These are phyloP conservation scores for Capronia epimyces DNA, from an alignment of 2,329 filamentous ascomycete genomes.

Conservation along the genomic window DNA sequence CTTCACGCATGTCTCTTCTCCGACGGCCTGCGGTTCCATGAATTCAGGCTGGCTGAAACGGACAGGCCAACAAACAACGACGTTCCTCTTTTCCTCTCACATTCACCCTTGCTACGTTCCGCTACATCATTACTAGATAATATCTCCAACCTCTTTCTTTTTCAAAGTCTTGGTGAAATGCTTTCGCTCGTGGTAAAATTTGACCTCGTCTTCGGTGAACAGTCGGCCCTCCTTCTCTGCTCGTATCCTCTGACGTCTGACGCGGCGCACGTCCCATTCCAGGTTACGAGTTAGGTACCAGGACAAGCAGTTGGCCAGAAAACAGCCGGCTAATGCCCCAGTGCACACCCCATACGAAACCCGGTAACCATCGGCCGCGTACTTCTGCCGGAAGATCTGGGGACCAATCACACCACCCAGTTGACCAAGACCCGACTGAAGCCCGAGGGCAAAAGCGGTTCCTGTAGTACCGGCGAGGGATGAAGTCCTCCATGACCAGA, in stretches of 20 bases:
- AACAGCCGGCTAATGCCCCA: slow-evolving; percentile 43
- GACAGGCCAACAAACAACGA: slow-evolving; percentile 5
- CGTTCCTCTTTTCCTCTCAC: background rate
- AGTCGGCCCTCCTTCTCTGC: background rate
- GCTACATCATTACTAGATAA: background rate
- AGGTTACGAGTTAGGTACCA: slow-evolving; percentile 37
- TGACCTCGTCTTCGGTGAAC: slow-evolving; percentile 2
- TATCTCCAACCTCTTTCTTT: background rate
- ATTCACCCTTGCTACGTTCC: background rate
- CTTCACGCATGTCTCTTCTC: too few relatives aligned
- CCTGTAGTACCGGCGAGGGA: slow-evolving; percentile 46
- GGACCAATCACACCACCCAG: slow-evolving; percentile 47
- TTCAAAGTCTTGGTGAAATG: background rate
- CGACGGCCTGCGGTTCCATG: too few relatives aligned
- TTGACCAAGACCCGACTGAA: slow-evolving; percentile 48
- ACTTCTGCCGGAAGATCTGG: slow-evolving; percentile 44
- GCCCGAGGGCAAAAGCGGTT: slow-evolving; percentile 48
- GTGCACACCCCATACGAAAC: slow-evolving; percentile 43
- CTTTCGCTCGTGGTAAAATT: background rate
- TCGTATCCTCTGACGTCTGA: background rate
- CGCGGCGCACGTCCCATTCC: background rate
- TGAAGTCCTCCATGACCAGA: slow-evolving; percentile 51
- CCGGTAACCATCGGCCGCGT: slow-evolving; percentile 41
- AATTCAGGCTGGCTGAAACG: too few relatives aligned
- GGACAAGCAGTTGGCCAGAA: slow-evolving; percentile 38